phyloP scores from a whole-genome alignment of 2,329 filamentous ascomycete genomes.

The Aureobasidium sp. region DNA sequence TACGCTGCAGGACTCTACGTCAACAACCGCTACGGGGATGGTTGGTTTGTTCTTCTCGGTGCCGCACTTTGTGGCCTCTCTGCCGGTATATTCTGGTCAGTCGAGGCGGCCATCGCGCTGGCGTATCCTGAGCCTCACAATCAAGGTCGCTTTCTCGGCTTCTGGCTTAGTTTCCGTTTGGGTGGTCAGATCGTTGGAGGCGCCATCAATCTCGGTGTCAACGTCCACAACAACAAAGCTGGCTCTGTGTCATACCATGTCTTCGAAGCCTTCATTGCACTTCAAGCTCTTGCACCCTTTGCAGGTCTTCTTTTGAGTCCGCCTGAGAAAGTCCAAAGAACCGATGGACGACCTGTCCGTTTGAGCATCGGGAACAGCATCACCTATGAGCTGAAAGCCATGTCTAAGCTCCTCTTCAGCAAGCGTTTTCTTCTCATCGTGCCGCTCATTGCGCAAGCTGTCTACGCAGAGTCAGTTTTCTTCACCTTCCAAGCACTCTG shows the following conservation, averaged over 20 bases:
- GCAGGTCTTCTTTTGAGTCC: constrained; percentile 68
- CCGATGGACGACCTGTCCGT: constrained; percentile 69
- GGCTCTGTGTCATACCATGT: constrained; percentile 76
- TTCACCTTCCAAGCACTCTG: constrained; percentile 70
- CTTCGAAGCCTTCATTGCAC: constrained; percentile 74
- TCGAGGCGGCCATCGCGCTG: constrained; percentile 77
- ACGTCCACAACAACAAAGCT: constrained; percentile 60
- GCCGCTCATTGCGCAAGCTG: constrained; percentile 74
- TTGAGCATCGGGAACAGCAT: constrained; percentile 64
- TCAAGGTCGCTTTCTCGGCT: constrained; percentile 69
- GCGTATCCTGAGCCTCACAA: constrained; percentile 77
- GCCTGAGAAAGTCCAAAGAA: constrained; percentile 69
- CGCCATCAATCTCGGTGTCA: constrained; percentile 75
- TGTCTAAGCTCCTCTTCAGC: constrained; percentile 64
- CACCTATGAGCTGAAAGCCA: constrained; percentile 66
- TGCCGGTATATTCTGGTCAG: constrained; percentile 80
- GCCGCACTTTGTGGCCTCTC: constrained; percentile 75
- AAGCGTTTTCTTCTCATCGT: constrained; percentile 71
- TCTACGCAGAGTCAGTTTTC: constrained; percentile 77
- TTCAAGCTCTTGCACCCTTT: constrained; percentile 73
- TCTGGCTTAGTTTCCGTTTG: constrained; percentile 71
- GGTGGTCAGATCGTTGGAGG: constrained; percentile 76
- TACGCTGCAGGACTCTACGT: constrained; percentile 77
- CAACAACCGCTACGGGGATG: constrained; percentile 74
- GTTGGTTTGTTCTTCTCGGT: constrained; percentile 75